phyloP scores from a whole-genome alignment of 768 basidiomycete genomes.

The Coprinellus micaceus region DNA sequence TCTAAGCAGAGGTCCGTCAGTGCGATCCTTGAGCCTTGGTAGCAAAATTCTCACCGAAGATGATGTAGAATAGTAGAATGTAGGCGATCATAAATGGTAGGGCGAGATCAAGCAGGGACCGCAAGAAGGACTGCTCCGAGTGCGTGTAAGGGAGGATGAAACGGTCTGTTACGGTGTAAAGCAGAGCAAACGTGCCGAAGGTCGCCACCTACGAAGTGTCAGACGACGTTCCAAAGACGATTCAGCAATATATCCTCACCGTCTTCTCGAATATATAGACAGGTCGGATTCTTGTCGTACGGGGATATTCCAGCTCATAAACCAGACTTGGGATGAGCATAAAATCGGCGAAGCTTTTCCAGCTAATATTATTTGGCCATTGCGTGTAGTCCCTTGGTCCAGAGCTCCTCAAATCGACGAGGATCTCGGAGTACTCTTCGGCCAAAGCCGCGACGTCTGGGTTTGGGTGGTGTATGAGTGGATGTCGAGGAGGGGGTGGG shows the following conservation, averaged over 20 bases:
- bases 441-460: slow-evolving; percentile 64
- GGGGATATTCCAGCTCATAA: slow-evolving; percentile 94
- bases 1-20: slow-evolving; percentile 42
- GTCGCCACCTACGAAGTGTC: slow-evolving; percentile 61
- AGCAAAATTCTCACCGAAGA: slow-evolving; percentile 56
- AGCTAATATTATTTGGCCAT: slow-evolving; percentile 87
- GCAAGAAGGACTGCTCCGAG: slow-evolving; percentile 67
- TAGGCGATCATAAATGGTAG: slow-evolving; percentile 94
- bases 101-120: slow-evolving; percentile 79
- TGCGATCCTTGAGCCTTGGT: not conserved
- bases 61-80: slow-evolving; percentile 80
- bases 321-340: slow-evolving; percentile 88
- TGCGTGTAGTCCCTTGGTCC: slow-evolving; percentile 58
- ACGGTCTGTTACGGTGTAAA: slow-evolving; percentile 89
- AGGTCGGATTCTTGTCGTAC: slow-evolving; percentile 81
- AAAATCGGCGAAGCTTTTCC: slow-evolving; percentile 80
- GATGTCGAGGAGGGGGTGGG: slow-evolving; percentile 32
- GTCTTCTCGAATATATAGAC: slow-evolving; percentile 80
- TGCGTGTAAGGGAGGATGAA: slow-evolving; percentile 84
- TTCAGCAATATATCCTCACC: slow-evolving; percentile 20
- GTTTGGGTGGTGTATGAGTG: slow-evolving; percentile 65
- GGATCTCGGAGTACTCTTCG: slow-evolving; percentile 69
- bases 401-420: slow-evolving; percentile 68
- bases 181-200: slow-evolving; percentile 92
- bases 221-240: not conserved